Conservation (phyloP, 2,329 filamentous ascomycete species). For the Byssochlamys sp. region DNA sequence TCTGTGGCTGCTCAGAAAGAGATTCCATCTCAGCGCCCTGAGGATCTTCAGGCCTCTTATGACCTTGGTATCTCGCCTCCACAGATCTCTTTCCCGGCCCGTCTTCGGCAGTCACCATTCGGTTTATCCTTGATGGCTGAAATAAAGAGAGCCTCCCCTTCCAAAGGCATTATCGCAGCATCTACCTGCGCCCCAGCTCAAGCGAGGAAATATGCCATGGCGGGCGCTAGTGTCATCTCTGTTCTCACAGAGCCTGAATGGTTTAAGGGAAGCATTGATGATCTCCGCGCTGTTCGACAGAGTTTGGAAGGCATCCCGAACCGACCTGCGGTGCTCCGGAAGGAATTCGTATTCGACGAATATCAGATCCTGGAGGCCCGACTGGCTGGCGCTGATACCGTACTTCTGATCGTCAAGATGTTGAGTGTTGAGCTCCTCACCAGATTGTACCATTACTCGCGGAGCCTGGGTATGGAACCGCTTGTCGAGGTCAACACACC, state of each 20-base stretch:
- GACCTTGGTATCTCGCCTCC: slow-evolving; percentile 76
- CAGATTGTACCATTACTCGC: slow-evolving; percentile 76
- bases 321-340: slow-evolving; percentile 79
- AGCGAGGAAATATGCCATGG: slow-evolving; percentile 81
- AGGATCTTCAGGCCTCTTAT: slow-evolving; percentile 78
- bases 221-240: slow-evolving; percentile 92
- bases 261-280: slow-evolving; percentile 97
- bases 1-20: slow-evolving; percentile 71
- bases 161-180: slow-evolving; percentile 86
- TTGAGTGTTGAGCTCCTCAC: slow-evolving; percentile 64
- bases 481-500: slow-evolving; percentile 91
- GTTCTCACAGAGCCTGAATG: slow-evolving; percentile 97
- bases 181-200: slow-evolving; percentile 81
- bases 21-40: slow-evolving; percentile 71
- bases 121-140: slow-evolving; percentile 92
- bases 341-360: slow-evolving; percentile 96
- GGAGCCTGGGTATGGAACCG: slow-evolving; percentile 89
- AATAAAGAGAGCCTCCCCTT: slow-evolving; percentile 92
- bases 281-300: slow-evolving; percentile 75
- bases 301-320: slow-evolving; percentile 86
- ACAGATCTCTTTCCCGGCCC: slow-evolving; percentile 66
- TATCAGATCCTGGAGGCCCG: slow-evolving; percentile 95
- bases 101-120: slow-evolving; percentile 72
- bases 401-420: slow-evolving; percentile 97
- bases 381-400: slow-evolving; percentile 84